Evolutionary conservation across 148 eudicot genomes (phyloP), one percentile per base, ranked within the genome.

Genomic region (Polygonum aviculare): DNA sequence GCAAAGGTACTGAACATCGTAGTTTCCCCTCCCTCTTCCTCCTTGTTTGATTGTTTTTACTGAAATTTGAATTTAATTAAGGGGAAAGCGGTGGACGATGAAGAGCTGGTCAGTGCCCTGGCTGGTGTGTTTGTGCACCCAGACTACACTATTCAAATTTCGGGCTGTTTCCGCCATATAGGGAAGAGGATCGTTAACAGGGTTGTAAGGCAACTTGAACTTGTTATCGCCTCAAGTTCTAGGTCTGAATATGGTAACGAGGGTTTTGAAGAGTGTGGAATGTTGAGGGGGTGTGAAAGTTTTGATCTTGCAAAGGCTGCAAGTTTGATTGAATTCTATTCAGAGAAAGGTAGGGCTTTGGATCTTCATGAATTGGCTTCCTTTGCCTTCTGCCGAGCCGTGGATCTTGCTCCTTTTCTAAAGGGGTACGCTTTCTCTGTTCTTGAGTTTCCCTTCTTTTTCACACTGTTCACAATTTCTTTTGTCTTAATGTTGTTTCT

Each of bases 151-250:
- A 90, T 95, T 70, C 91, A 93, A 3, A 76, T 92, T 48, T 54
- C 88, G 77, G 97, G 99, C 39, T 95, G 99, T 78, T 89, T 95
- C 69, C 89, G 97, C 18, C 85, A 87, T 1, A 85, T 95, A 49
- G 89, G 87, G 33, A 59, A 74, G 73, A 87, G 82, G 81, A 87
- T 95, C 59, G 76, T 95, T 44, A 84, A 83, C 21, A 84, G 83
- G 79, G 87, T 83, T 1, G 85, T 95, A 70, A 73, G 33, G 1
- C 75, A 83, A 81, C 86, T 95, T 35, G 81, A 75, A 11, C 55
- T 90, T 79, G 93, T 88, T 9, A 87, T 88, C 2, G 81, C 85
- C 63, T 83, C 91, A 81, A 77, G 82, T 78, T 82, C 81, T 40
- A 63, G 79, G 75, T 60, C 80, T 72, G 79, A 81, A 40, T 75